Percentiles rank a stretch among this genome's conserved stretches.
phyloP scores from a whole-genome alignment of 2,329 filamentous ascomycete species.

The Pseudopyrenochaeta lycopersici region DNA sequence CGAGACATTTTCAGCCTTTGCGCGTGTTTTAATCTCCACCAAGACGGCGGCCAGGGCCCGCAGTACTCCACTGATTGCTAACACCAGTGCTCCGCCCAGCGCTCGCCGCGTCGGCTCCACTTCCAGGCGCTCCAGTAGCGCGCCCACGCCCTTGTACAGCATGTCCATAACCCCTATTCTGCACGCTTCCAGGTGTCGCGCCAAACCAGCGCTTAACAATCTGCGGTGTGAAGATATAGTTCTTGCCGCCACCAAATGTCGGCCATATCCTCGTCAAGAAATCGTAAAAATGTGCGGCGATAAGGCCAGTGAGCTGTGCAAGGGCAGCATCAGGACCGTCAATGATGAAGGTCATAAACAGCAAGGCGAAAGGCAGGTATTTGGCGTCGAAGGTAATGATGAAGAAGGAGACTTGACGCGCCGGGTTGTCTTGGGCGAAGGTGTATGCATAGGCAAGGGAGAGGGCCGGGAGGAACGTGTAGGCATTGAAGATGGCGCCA shows the following conservation, averaged over 20 bases:
- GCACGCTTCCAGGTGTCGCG: conserved; percentile 53
- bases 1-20: conserved; percentile 10
- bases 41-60: conserved; percentile 44
- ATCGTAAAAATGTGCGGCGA: conserved; percentile 89
- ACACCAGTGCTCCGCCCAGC: conserved; percentile 40
- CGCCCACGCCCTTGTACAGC: conserved; percentile 56
- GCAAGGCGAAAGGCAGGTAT: conserved; percentile 80
- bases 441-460: conserved; percentile 86
- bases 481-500: conserved; percentile 60
- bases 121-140: conserved; percentile 18
- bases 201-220: conserved; percentile 75
- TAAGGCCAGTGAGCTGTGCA: conserved; percentile 76
- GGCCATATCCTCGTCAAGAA: conserved; percentile 91
- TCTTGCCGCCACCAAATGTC: conserved; percentile 83
- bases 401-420: conserved; percentile 78
- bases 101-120: conserved; percentile 14
- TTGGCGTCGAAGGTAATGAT: conserved; percentile 85
- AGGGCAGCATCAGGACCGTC: conserved; percentile 66
- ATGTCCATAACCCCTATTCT: conserved; percentile 69
- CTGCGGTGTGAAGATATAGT: conserved; percentile 76
- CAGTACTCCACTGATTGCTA: conserved; percentile 27
- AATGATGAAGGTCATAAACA: conserved; percentile 77
- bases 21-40: conserved; percentile 25
- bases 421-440: conserved; percentile 83
- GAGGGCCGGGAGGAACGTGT: conserved; percentile 66